Base-by-base conservation (phyloP, 1,284 basidiomycete species). In the Ceratorhiza oryzae-sativae region DNA sequence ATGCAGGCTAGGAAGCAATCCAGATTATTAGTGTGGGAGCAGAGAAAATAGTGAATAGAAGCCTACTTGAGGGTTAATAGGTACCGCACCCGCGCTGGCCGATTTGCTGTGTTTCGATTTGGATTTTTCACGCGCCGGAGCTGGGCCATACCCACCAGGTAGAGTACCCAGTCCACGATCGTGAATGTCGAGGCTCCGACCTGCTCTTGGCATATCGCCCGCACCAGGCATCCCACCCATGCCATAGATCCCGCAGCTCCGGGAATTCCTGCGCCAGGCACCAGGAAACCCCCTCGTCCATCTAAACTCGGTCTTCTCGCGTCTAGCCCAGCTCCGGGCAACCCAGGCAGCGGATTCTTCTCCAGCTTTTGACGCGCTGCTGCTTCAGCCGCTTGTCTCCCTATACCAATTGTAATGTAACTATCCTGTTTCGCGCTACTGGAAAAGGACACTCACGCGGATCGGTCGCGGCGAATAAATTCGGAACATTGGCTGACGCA, bases 71-170 rank as follows among this genome's bases (percentile, higher is more conserved):
- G 48, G 23, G 32, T 68, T 49, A 30, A 51, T 41, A 25, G 65
- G 51, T n/a, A 68, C 20, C 13, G 51, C 56, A 12, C 65, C 65
- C 18, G 65, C 56, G 41, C 65, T 68, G n/a, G 65, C 32, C 41
- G 51, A 39, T 30, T 68, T 68, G 36, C 20, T 23, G 25, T 68
- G 65, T 34, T 68, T 68, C 4, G 65, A 68, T 41, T 68, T 68
- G 36, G 65, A 68, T 34, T 68, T 68, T 55, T 56, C 51, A 18
- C 65, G 49, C 23, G 65, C 13, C n/a, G 59, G 20, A 12, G 45
- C 46, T 13, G 25, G 42, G 18, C 49, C 49, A 12, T 68, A 68
- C n/a, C 65, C 65, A 23, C 65, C 65, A 1, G 65, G 65, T 2
- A 60, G 36, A 46, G 48, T 49, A 12, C 60, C 42, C 12, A 45